Base-by-base conservation (phyloP, 495 filamentous ascomycete species). In the Xylaria nigripes region DNA sequence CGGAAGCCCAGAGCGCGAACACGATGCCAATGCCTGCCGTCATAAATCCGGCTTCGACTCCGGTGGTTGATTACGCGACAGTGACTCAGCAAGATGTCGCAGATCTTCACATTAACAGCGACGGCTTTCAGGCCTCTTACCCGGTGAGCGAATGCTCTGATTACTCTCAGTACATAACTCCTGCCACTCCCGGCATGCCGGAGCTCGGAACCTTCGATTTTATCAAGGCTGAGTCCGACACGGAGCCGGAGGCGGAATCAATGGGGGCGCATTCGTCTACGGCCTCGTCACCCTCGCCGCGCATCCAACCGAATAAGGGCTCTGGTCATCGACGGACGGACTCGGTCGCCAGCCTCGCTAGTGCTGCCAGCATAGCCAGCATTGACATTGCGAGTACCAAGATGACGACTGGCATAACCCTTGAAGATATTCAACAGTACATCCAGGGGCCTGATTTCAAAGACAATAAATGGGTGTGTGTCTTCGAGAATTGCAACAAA, bases 391-490 rank as follows among this genome's bases (percentile, higher is more conserved):
- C 80, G 48, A 76, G 79, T 51, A 72, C 76, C 34, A 76, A 75
- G 61, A 80, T 74, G 0, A 65, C 73, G 8, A 96, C 92, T 13
- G 90, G 90, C 30, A 84, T 98, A 45, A 87, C 86, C 0, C 71
- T 82, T 13, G 90, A 96, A 51, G 88, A 97, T 55, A 95, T 98
- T 57, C 81, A 86, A 19, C 75, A 80, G 18, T 95, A 79, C 67
- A 96, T 98, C 61, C 74, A 81, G 27, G 90, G 90, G 10, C 90
- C 90, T 0, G 85, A 89, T 56, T 73, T 83, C 1, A 62, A 75
- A 19, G 81, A 82, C 58, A 83, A 87, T 50, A 91, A 92, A 69
- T 97, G 90, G 88, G 75, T 86, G 1, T 98, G 93, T 67, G 70
- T 86, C 5, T 96, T 80, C 61, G 81, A 85, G 2, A 82, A 82